phyloP scores from a whole-genome alignment of 768 basidiomycete genomes.

The Suillus lakei region DNA sequence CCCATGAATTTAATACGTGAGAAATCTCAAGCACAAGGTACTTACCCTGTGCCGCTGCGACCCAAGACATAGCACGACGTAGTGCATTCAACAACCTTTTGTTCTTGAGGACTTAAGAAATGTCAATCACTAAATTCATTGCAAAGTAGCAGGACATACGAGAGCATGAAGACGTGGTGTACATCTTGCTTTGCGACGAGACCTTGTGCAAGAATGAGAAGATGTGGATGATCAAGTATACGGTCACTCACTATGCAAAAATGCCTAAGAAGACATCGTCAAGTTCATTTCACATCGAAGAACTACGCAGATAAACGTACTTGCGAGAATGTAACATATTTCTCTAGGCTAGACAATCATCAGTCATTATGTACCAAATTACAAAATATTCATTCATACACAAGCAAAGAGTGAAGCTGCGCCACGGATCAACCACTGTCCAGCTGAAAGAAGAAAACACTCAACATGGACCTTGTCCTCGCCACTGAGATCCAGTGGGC shows the following conservation, averaged over 20 bases:
- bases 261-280: constrained; percentile 18
- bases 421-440: not conserved
- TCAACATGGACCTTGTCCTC: constrained; percentile 54
- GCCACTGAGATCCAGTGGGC: constrained; percentile 40
- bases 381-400: constrained; percentile 42
- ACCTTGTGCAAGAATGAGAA: constrained; percentile 17
- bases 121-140: constrained; percentile 20
- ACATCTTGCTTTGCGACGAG: constrained; percentile 26
- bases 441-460: not conserved
- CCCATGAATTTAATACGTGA: not conserved
- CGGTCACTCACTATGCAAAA: constrained; percentile 22
- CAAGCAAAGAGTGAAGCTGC: constrained; percentile 61
- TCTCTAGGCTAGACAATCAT: constrained; percentile 48
- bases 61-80: constrained; percentile 71
- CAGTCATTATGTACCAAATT: constrained; percentile 17
- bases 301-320: constrained; percentile 10
- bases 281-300: not conserved
- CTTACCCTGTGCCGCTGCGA: constrained; percentile 74
- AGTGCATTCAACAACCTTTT: constrained; percentile 59
- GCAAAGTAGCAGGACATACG: constrained; percentile 16
- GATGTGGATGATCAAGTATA: not conserved
- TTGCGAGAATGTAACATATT: constrained; percentile 36
- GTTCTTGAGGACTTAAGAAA: constrained; percentile 46
- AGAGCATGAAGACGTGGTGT: constrained; percentile 31
- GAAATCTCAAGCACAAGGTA: constrained; percentile 10